Evolutionary conservation across 2,329 filamentous ascomycete genomes (phyloP).

Genomic region (Aspergillus sp.): DNA sequence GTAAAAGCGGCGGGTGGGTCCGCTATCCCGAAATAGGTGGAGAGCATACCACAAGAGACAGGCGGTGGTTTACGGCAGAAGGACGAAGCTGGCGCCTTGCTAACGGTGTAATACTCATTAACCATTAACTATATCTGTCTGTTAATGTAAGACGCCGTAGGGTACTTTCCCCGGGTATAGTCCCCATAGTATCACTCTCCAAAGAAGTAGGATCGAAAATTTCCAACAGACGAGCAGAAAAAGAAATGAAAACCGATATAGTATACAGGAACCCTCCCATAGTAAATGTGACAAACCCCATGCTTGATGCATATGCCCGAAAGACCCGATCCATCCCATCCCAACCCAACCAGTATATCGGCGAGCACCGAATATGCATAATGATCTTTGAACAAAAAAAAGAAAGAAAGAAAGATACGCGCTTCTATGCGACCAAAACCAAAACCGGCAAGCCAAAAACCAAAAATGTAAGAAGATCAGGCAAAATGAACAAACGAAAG

Average conservation of each 20-base stretch:
- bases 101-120: no score
- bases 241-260: background rate
- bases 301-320: background rate
- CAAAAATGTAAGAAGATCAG: background rate
- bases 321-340: background rate
- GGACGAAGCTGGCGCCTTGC: no score
- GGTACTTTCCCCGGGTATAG: no score
- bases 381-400: background rate
- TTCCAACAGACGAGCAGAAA: no score
- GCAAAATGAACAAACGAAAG: slow-evolving; percentile 5
- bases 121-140: no score
- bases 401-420: background rate
- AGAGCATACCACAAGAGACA: no score
- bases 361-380: background rate
- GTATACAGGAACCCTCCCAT: background rate
- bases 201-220: no score
- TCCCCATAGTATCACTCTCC: no score
- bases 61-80: no score
- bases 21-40: no score
- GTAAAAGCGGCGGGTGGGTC: no score
- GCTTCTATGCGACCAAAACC: background rate
- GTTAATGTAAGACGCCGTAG: no score
- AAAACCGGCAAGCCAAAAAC: background rate
- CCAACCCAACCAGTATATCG: background rate
- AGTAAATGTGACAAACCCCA: background rate